These are phyloP conservation scores for Hippophae rhamnoides DNA, from an alignment of 306 rosid species.

Conservation along the genomic window DNA sequence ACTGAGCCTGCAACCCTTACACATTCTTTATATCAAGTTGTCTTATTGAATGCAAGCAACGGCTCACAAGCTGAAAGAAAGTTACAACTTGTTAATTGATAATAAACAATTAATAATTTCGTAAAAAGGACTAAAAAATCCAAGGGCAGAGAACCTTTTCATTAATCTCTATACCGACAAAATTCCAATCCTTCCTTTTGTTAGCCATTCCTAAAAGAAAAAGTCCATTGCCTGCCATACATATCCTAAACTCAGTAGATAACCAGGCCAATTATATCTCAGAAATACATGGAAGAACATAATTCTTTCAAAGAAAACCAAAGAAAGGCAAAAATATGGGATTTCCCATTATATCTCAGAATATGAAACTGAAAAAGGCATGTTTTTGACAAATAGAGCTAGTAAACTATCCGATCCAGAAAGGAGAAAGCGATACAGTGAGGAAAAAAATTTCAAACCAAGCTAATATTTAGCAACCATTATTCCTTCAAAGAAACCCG, in stretches of 20 bases:
- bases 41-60: slow-evolving; percentile 46
- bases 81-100: slow-evolving; percentile 5
- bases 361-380: background rate
- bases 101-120: background rate
- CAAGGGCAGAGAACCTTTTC: slow-evolving; percentile 46
- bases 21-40: slow-evolving; percentile 40
- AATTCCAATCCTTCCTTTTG: slow-evolving; percentile 60
- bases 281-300: background rate
- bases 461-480: too few species aligned
- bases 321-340: too few species aligned
- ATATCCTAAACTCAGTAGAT: slow-evolving; percentile 12
- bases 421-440: too few species aligned
- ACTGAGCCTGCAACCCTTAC: slow-evolving; percentile 30
- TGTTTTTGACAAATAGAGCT: background rate
- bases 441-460: too few species aligned
- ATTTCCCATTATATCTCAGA: background rate
- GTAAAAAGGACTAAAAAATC: background rate
- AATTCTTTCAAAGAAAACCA: background rate
- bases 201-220: slow-evolving; percentile 80
- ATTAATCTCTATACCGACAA: slow-evolving; percentile 88
- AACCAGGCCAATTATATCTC: slow-evolving; percentile 1
- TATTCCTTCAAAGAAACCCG: too few species aligned
- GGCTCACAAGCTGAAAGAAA: slow-evolving; percentile 65
- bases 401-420: too few species aligned
- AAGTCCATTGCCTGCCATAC: slow-evolving; percentile 69